Base-by-base conservation (phyloP, 495 filamentous ascomycete species). In the Pseudotulostoma volvatum region DNA sequence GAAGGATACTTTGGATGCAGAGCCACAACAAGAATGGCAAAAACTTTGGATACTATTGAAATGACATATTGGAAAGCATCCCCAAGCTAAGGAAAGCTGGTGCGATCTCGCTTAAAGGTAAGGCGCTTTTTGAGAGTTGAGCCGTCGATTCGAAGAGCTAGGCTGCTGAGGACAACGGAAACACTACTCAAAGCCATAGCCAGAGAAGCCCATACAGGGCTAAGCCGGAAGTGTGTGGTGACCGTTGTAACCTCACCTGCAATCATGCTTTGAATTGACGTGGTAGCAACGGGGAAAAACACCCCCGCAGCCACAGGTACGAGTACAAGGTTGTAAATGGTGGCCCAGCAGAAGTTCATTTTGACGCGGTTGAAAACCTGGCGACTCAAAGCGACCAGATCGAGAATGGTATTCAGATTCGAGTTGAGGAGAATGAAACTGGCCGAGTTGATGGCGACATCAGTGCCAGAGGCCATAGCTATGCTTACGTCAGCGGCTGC, bases 281-380 rank as follows among this genome's bases (percentile, higher is more conserved):
- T 54, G 34, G 56, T 69, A 8, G 59, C 55, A 33, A 84, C 62
- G 0, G 83, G 77, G 52, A 85, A 93, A 7, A 93, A 59, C 9
- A 76, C 75, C 1, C 86, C 86, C 1, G 84, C 86, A 2, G 86
- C 84, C 31, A 94, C 63, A 2, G 86, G 86, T n/a, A 94, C 55
- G 3, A 82, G 74, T 33, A 78, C 51, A 7, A 77, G 37, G 48
- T 94, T 94, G 51, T 93, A 94, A 2, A 92, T 57, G n/a, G 84
- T 56, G 2, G 86, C 86, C 86, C 86, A 94, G 18, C 55, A 71
- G 53, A 93, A 94, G 49, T 94, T 94, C 60, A 90, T 67, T 51
- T 77, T 77, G 45, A 94, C 79, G 11, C 86, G 65, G 21, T 70
- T 59, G 50, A 93, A 88, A 1, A 93, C 84, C 2, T 66, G 65